phyloP scores from a whole-genome alignment of 2,329 filamentous ascomycete species.

The Apiospora phragmitis region DNA sequence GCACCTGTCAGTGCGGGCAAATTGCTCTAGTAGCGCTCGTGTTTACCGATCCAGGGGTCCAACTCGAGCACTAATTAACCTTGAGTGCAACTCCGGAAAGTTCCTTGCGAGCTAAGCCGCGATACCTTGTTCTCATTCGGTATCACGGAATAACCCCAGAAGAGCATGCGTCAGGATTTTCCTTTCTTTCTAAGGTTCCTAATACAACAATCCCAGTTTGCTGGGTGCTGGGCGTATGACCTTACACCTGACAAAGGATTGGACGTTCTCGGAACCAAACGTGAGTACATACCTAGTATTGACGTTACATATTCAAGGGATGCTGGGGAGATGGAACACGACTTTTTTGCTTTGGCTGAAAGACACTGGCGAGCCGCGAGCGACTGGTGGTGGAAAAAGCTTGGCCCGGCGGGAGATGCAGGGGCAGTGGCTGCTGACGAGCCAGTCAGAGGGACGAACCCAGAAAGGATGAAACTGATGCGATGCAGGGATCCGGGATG shows the following conservation, averaged over 20 bases:
- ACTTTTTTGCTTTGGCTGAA: neutral
- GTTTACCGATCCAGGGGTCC: conserved; percentile 1
- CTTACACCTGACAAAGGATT: neutral
- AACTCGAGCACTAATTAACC: neutral
- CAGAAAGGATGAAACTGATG: conserved; percentile 7
- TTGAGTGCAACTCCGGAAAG: neutral
- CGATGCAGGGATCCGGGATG: neutral
- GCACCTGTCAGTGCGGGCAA: conserved; percentile 1
- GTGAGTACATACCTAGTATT: neutral
- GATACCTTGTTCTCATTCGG: neutral
- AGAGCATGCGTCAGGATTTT: neutral
- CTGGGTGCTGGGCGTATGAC: neutral
- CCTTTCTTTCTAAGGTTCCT: neutral
- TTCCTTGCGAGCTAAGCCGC: neutral
- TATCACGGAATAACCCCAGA: neutral
- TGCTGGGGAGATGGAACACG: neutral
- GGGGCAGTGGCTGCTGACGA: conserved; percentile 5
- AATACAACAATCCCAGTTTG: neutral
- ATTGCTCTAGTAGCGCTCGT: neutral
- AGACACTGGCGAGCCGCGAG: neutral
- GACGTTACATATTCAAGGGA: neutral
- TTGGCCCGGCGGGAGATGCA: neutral
- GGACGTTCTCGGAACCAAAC: neutral
- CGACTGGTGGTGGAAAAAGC: neutral
- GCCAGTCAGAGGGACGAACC: neutral